Conservation (phyloP, 305 asterid genomes). For the Solanum hybrid region DNA sequence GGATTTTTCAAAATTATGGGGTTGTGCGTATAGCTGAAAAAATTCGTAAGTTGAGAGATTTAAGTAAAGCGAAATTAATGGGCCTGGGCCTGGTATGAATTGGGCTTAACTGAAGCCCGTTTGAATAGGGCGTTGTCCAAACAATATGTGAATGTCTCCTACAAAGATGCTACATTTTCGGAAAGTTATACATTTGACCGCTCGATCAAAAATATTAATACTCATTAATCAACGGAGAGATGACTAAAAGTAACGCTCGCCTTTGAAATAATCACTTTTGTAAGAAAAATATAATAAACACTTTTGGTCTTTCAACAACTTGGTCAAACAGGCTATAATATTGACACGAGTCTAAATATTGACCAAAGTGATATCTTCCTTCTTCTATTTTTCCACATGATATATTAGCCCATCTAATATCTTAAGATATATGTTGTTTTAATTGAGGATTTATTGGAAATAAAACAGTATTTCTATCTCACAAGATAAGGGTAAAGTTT, state of each 20-base stretch:
- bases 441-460: background rate
- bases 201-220: background rate
- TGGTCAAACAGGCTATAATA: background rate
- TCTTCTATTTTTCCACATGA: background rate
- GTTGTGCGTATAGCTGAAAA: background rate
- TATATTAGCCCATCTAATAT: background rate
- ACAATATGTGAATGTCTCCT: background rate
- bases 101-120: background rate
- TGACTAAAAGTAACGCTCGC: background rate
- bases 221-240: background rate
- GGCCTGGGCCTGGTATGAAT: background rate
- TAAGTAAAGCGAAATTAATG: background rate
- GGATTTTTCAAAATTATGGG: background rate
- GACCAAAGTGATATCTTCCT: background rate
- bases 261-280: background rate
- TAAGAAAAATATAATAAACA: background rate
- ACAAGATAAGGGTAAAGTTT: rapidly evolving
- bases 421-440: background rate
- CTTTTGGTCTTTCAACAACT: rapidly evolving
- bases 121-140: background rate
- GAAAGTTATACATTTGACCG: background rate
- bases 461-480: rapidly evolving
- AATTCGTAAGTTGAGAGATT: background rate
- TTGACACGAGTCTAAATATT: background rate
- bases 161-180: background rate